Evolutionary conservation across 345 rosid genomes (phyloP).

Genomic region (Syzygium oleosum): DNA sequence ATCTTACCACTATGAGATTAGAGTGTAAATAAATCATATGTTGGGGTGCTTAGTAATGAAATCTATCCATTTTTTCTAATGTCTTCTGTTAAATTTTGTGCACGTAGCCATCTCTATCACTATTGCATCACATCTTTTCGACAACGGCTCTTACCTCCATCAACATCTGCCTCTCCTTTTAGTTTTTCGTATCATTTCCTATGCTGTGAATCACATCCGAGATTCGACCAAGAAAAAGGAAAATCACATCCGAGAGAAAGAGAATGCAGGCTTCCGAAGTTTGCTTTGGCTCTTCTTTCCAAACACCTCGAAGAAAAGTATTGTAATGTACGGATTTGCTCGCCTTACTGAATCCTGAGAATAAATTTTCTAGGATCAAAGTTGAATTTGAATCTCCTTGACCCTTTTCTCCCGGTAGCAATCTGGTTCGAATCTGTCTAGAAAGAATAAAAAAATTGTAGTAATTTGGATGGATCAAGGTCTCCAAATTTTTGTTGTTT

Average conservation of each 20-base stretch:
- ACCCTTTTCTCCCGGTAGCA: neutral
- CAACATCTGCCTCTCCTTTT: neutral
- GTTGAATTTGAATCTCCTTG: neutral
- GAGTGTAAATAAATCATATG: neutral
- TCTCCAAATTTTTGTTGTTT: neutral
- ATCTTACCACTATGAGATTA: neutral
- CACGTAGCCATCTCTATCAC: neutral
- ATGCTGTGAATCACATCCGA: neutral
- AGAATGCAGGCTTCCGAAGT: neutral
- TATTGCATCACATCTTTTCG: neutral
- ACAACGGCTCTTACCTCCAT: neutral
- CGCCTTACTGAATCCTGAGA: neutral
- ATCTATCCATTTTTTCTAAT: neutral
- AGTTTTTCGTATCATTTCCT: neutral
- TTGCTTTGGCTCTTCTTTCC: neutral
- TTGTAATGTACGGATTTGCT: neutral
- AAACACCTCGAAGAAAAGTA: neutral
- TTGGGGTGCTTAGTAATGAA: neutral
- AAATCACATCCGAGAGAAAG: too few species aligned
- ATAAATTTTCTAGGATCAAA: neutral
- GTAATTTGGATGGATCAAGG: neutral
- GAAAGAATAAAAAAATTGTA: neutral
- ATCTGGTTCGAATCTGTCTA: neutral
- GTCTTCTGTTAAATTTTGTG: neutral
- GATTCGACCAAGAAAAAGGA: too few species aligned